Evolutionary conservation across 1,284 basidiomycete genomes (phyloP).

Genomic region (Polyporus tsugae): DNA sequence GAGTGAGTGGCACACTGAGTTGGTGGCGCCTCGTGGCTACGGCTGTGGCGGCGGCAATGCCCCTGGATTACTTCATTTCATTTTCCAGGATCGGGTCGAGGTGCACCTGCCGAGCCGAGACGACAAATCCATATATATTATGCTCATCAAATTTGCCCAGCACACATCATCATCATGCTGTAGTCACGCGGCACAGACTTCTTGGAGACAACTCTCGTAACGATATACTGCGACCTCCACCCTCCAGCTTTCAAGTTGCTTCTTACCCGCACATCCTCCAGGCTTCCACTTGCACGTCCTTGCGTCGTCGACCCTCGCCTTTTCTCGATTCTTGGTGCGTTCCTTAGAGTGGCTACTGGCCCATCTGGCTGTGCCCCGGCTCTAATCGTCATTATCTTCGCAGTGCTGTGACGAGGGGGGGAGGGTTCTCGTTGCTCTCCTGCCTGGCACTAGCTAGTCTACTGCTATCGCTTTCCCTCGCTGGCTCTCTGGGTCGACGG

Average conservation of each 20-base stretch:
- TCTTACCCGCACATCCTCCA: not conserved
- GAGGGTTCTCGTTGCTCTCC: not conserved
- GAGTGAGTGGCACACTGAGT: not conserved
- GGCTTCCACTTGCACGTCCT: not conserved
- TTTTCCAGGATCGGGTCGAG: not conserved
- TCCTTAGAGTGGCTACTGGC: not conserved
- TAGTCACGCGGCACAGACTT: not conserved
- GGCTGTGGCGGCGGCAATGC: not conserved
- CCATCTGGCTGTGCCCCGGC: not conserved
- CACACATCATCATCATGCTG: not conserved
- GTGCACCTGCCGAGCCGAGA: not conserved
- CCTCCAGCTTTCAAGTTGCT: not conserved
- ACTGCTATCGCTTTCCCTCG: not conserved
- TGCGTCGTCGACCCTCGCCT: not conserved
- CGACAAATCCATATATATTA: not conserved
- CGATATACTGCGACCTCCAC: not conserved
- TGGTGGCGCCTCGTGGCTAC: not conserved
- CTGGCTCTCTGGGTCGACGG: constrained; percentile 2
- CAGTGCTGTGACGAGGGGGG: not conserved
- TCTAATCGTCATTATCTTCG: not conserved
- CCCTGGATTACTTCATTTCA: not conserved
- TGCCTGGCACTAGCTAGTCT: not conserved
- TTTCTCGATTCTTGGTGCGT: not conserved
- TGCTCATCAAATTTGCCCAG: not conserved
- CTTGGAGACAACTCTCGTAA: not conserved